These are phyloP conservation scores for Besnoitia besnoiti DNA, from an alignment of 169 alveolate species.

Conservation along the genomic window DNA sequence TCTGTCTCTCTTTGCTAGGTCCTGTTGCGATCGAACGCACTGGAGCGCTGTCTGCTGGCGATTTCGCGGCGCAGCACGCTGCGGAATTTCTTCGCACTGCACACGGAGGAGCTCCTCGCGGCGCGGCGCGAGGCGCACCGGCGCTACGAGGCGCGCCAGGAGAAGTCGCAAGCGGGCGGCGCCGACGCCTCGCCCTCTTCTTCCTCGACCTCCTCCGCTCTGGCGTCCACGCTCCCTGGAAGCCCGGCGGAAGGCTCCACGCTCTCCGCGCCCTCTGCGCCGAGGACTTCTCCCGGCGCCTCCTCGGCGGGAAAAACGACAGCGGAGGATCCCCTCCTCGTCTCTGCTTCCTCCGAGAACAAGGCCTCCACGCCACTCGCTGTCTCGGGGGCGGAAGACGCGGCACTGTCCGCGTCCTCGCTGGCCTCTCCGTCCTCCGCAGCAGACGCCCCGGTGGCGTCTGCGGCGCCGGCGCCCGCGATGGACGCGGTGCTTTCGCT, in stretches of 20 bases:
- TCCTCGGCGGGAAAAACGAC: too few species aligned
- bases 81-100: neutral
- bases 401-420: conserved; percentile 33
- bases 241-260: too few species aligned
- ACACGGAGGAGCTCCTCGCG: conserved; percentile 16
- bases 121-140: neutral
- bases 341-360: too few species aligned
- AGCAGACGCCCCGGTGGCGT: neutral
- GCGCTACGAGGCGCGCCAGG: neutral
- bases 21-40: conserved; percentile 20
- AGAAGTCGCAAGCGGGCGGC: neutral
- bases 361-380: neutral
- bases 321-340: too few species aligned
- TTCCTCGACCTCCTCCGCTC: too few species aligned
- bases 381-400: conserved; percentile 19
- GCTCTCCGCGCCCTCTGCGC: too few species aligned
- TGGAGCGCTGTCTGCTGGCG: conserved; percentile 13
- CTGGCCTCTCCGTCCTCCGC: conserved; percentile 23
- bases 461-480: conserved; percentile 35
- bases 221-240: too few species aligned
- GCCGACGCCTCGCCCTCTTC: neutral
- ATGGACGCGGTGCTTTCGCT: neutral
- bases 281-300: too few species aligned
- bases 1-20: neutral
- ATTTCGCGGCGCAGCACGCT: neutral